Percentiles rank a stretch among this genome's conserved stretches.
These are phyloP conservation scores for Eragrostis nindensis DNA, from an alignment of 176 grass and related monocot species.

Conservation along the genomic window DNA sequence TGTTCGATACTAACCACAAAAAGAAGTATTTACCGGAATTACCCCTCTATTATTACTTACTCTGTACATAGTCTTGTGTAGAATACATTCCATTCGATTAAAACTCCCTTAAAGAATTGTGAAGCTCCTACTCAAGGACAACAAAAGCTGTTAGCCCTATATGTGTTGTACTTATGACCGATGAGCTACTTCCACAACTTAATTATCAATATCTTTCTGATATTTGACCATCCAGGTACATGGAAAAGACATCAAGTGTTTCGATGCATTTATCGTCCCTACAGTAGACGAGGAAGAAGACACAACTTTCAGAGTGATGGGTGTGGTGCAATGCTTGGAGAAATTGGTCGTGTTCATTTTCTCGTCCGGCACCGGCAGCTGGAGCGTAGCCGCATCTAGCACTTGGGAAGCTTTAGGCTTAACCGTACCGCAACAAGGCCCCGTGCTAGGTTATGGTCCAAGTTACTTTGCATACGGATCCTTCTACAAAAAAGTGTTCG, in stretches of 20 bases:
- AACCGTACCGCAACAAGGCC: neutral
- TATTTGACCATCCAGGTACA: no score
- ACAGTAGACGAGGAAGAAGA: neutral
- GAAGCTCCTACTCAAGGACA: no score
- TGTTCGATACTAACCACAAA: no score
- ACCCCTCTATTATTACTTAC: no score
- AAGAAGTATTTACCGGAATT: no score
- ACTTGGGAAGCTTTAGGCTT: neutral
- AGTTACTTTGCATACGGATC: neutral
- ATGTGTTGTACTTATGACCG: no score
- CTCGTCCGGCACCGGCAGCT: neutral
- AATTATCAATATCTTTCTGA: no score
- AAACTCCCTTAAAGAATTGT: no score
- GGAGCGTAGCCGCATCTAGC: neutral
- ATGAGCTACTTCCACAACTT: no score
- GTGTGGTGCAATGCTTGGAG: neutral
- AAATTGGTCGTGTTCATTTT: neutral
- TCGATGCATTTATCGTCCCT: neutral
- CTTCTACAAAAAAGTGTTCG: neutral
- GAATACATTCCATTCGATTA: no score
- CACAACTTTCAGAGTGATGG: constrained; percentile 10
- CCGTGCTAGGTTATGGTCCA: neutral
- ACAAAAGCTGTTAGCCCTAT: no score
- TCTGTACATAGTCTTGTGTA: no score
- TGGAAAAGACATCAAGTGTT: neutral